Percentiles rank a stretch among this genome's conserved stretches.
phyloP scores from a whole-genome alignment of 768 basidiomycete genomes.

The Kwoniella shandongensis region DNA sequence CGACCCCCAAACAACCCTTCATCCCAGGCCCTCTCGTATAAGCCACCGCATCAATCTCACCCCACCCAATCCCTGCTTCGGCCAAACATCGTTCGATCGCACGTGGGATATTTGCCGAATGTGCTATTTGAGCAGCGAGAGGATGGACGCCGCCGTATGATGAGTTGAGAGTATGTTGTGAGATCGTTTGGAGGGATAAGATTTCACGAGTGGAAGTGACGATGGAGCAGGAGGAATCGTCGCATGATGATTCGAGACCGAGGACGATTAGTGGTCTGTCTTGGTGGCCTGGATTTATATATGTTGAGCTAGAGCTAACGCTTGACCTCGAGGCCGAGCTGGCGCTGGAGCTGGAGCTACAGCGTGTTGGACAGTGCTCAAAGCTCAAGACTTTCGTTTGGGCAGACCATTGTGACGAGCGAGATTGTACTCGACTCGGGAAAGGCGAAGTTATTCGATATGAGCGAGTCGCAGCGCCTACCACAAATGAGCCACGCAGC shows the following conservation, averaged over 20 bases:
- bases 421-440: no score
- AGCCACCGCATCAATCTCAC: constrained; percentile 79
- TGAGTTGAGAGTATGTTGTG: constrained; percentile 64
- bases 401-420: no score
- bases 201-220: constrained; percentile 67
- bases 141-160: constrained; percentile 54
- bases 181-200: constrained; percentile 80
- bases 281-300: no score
- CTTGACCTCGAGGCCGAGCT: no score
- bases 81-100: constrained; percentile 69
- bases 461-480: no score
- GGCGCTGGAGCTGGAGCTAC: no score
- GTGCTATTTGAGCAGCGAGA: constrained; percentile 69
- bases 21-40: constrained; percentile 76
- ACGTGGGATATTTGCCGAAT: constrained; percentile 76
- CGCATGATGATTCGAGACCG: constrained; percentile 78
- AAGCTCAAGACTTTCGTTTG: no score
- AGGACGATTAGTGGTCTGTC: constrained; percentile 45
- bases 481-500: no score
- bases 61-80: constrained; percentile 63
- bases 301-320: no score
- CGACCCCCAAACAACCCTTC: constrained; percentile 74
- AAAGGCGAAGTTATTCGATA: no score
- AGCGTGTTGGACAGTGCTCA: no score
- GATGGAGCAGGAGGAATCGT: constrained; percentile 89